These are phyloP conservation scores for Citrullus mucosospermus DNA, from an alignment of 306 rosid genomes.

Conservation along the genomic window DNA sequence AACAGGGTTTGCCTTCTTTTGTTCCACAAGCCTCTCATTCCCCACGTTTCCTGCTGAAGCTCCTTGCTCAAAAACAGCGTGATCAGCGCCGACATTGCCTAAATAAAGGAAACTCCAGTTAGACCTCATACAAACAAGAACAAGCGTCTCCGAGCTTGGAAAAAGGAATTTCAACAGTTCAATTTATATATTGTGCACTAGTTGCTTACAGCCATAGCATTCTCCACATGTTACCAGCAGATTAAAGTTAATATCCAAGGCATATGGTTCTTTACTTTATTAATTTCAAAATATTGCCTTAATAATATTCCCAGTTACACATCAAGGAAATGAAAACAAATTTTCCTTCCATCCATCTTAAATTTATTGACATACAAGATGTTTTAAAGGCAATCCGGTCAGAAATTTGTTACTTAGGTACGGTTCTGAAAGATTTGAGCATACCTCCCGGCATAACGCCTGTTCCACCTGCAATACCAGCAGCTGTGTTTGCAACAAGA, in stretches of 20 bases:
- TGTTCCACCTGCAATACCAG: constrained; percentile 98
- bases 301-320: neutral
- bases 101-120: constrained; percentile 1
- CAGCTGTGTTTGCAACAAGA: constrained; percentile 91
- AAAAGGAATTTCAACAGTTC: neutral
- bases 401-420: neutral
- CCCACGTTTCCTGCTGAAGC: constrained; percentile 97
- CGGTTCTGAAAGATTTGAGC: neutral
- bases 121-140: neutral
- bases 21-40: constrained; percentile 35
- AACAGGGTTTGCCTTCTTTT: constrained; percentile 79
- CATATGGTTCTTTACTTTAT: neutral
- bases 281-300: neutral
- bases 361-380: neutral
- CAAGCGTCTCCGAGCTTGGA: neutral
- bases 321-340: neutral
- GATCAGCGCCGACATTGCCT: constrained; percentile 92
- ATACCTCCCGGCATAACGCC: constrained; percentile 99
- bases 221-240: neutral
- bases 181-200: neutral
- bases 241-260: neutral
- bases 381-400: neutral
- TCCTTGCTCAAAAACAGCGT: constrained; percentile 94
- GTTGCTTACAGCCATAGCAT: neutral
- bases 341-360: neutral